Evolutionary conservation across 352 stramenopile genomes (phyloP).

Genomic region (Phytopythium aichiense): DNA sequence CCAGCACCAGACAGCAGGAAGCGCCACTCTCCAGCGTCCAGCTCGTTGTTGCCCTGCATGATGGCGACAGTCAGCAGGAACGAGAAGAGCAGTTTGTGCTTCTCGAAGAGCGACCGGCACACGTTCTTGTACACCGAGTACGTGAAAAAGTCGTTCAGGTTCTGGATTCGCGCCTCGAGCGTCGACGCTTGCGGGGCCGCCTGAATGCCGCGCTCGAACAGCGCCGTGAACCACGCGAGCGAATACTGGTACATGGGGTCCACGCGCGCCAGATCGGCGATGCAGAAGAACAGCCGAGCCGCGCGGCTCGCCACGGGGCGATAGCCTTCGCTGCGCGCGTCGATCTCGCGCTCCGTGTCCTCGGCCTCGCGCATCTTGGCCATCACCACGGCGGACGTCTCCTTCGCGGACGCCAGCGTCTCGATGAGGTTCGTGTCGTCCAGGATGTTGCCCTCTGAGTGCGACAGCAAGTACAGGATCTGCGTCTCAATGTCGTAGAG

Average conservation of each 20-base stretch:
- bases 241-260: constrained; percentile 96
- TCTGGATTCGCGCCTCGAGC: constrained; percentile 75
- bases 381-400: constrained; percentile 77
- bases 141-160: constrained; percentile 91
- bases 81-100: constrained; percentile 93
- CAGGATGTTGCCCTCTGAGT: constrained; percentile 91
- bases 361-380: constrained; percentile 90
- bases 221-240: constrained; percentile 89
- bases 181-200: constrained; percentile 78
- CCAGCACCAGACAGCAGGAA: constrained; percentile 88
- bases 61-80: constrained; percentile 91
- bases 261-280: constrained; percentile 86
- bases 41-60: constrained; percentile 77
- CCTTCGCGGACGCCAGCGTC: constrained; percentile 79
- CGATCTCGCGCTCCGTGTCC: constrained; percentile 90
- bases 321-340: constrained; percentile 84
- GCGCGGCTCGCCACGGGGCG: constrained; percentile 86
- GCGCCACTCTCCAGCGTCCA: constrained; percentile 85
- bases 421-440: constrained; percentile 93
- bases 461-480: constrained; percentile 88
- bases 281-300: constrained; percentile 91
- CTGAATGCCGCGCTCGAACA: constrained; percentile 90
- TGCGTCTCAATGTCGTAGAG: constrained; percentile 92
- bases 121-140: constrained; percentile 94
- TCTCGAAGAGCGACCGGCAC: constrained; percentile 92